phyloP scores from a whole-genome alignment of 345 rosid species.

The Citrus inodora region DNA sequence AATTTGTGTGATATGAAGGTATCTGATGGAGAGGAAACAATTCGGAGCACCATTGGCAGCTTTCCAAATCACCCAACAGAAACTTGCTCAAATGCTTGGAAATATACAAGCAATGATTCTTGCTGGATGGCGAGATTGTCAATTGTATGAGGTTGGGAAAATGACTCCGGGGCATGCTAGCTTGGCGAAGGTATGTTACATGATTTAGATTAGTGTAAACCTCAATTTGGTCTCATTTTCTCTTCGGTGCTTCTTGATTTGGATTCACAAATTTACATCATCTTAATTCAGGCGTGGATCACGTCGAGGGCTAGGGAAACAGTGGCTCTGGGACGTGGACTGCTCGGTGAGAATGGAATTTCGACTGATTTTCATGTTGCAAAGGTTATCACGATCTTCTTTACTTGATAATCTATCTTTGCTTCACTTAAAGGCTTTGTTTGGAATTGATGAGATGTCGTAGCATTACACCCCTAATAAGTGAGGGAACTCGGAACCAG shows the following conservation, averaged over 20 bases:
- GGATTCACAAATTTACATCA: neutral
- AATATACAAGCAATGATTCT: slow-evolving; percentile 89
- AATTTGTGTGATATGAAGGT: slow-evolving; percentile 37
- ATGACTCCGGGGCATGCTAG: slow-evolving; percentile 97
- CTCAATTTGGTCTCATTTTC: neutral
- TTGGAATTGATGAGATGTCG: too few species aligned
- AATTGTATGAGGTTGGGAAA: slow-evolving; percentile 70
- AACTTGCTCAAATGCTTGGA: slow-evolving; percentile 81
- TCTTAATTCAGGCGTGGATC: slow-evolving; percentile 68
- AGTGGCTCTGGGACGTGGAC: slow-evolving; percentile 68
- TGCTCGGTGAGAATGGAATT: slow-evolving; percentile 93
- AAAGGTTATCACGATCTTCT: slow-evolving; percentile 43
- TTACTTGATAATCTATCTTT: too few species aligned
- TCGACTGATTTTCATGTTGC: slow-evolving; percentile 85
- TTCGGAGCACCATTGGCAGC: slow-evolving; percentile 95
- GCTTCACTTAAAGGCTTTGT: too few species aligned
- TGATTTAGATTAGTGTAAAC: neutral
- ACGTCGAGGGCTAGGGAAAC: slow-evolving; percentile 76
- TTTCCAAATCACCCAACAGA: slow-evolving; percentile 84
- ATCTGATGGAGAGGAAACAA: slow-evolving; percentile 86
- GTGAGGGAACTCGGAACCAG: too few species aligned
- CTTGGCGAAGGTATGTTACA: slow-evolving; percentile 73
- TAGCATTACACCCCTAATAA: too few species aligned
- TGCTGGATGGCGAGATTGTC: slow-evolving; percentile 95
- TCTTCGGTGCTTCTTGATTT: neutral